These are phyloP conservation scores for Thermoascus crustaceus DNA, from an alignment of 2,329 filamentous ascomycete species.

Conservation along the genomic window DNA sequence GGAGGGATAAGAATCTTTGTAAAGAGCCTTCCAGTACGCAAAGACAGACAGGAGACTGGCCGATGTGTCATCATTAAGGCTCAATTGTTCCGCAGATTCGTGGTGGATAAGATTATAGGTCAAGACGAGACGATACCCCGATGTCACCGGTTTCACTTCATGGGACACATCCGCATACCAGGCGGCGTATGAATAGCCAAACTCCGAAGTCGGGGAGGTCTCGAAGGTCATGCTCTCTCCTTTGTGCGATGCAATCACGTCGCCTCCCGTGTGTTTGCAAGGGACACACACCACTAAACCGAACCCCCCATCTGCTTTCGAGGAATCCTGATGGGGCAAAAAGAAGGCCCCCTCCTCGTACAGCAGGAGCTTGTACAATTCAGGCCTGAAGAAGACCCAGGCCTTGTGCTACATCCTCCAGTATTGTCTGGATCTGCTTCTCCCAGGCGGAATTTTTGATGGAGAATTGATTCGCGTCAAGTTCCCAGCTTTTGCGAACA, in stretches of 20 bases:
- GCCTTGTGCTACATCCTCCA: constrained; percentile 7
- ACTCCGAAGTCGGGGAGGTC: constrained; percentile 21
- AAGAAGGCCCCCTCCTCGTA: constrained; percentile 46
- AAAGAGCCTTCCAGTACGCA: constrained; percentile 5
- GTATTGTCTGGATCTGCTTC: constrained; percentile 7
- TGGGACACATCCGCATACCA: constrained; percentile 49
- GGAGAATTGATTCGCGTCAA: constrained; percentile 32
- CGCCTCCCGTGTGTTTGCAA: constrained; percentile 42
- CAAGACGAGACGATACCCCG: constrained; percentile 44
- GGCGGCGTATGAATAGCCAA: too few species aligned
- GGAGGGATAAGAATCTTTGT: background rate
- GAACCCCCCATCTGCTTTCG: constrained; percentile 43
- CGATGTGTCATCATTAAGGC: background rate
- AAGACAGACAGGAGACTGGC: constrained; percentile 2
- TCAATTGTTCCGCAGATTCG: constrained; percentile 2
- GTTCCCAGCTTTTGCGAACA: constrained; percentile 39
- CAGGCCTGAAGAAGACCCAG: constrained; percentile 24
- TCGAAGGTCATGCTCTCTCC: constrained; percentile 24
- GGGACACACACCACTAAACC: constrained; percentile 44
- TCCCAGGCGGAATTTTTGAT: constrained; percentile 30
- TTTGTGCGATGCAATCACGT: constrained; percentile 35
- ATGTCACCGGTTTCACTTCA: constrained; percentile 41
- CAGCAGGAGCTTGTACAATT: constrained; percentile 42
- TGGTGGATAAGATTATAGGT: constrained; percentile 45
- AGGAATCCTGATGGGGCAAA: constrained; percentile 40